Conservation (phyloP, 805 yeast genomes). For the Starmerella bacillaris region DNA sequence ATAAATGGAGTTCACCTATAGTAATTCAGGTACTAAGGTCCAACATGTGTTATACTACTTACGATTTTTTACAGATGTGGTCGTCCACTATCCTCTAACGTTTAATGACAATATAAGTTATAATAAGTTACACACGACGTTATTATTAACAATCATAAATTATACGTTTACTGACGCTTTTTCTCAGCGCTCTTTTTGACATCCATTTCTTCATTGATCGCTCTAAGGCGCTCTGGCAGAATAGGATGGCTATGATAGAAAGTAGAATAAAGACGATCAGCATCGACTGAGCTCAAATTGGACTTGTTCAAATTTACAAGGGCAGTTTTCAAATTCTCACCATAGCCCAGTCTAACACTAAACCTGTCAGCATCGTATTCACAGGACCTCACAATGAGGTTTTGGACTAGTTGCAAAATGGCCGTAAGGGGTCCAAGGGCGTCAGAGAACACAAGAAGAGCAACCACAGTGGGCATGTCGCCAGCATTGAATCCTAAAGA, state of each 20-base stretch:
- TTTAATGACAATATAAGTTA: too few relatives aligned
- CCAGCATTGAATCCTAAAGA: slow-evolving; percentile 54
- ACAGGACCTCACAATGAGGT: slow-evolving; percentile 59
- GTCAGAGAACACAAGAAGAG: slow-evolving; percentile 64
- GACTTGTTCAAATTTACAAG: slow-evolving; percentile 61
- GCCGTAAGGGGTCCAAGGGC: slow-evolving; percentile 63
- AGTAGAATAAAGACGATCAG: slow-evolving; percentile 76
- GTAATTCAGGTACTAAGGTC: too few relatives aligned
- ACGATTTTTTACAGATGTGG: too few relatives aligned
- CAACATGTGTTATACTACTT: too few relatives aligned
- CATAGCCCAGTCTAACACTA: slow-evolving; percentile 59
- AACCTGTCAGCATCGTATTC: slow-evolving; percentile 89
- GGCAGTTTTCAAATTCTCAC: slow-evolving; percentile 48
- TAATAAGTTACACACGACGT: too few relatives aligned
- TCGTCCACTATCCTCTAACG: too few relatives aligned
- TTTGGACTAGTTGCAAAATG: slow-evolving; percentile 44
- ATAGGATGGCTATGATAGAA: slow-evolving; percentile 87
- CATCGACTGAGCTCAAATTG: slow-evolving; percentile 71
- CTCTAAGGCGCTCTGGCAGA: slow-evolving; percentile 68
- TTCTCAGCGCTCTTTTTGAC: too few relatives aligned
- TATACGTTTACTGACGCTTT: too few relatives aligned
- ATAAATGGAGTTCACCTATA: too few relatives aligned
- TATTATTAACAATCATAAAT: too few relatives aligned
- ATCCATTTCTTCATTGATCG: slow-evolving; percentile 29
- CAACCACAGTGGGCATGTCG: slow-evolving; percentile 59